Base-by-base conservation (phyloP, 371 early-diverging fungal species). In the Saksenaea oblongispora region DNA sequence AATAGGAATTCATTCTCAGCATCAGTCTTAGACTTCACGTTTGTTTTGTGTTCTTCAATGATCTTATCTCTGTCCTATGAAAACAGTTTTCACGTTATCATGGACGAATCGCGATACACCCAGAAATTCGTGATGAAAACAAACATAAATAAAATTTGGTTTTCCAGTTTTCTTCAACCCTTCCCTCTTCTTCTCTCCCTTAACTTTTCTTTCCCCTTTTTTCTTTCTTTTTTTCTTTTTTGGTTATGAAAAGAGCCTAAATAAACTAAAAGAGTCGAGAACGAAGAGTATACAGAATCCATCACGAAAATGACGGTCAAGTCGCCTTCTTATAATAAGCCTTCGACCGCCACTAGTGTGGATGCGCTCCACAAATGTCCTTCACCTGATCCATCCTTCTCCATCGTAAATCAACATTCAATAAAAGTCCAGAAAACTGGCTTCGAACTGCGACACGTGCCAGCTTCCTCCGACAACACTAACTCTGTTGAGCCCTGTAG, bases 361-460 rank as follows among this genome's bases (percentile, higher is more conserved):
- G 82, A 81, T 62, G 78, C 82, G 34, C 76, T 76, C 63, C 82
- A 81, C 64, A 81, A 81, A 65, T 76, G 76, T 59, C 82, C 82
- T 60, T 69, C 69, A 69, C 69, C 65, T 66, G 58, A 61, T 47
- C 27, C 3, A 17, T 22, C 9, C n/a, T 22, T 22, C 7, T n/a
- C 11, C n/a, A 22, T 9, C n/a, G 2, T 22, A 56, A 37, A 44
- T 34, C 62, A 39, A 34, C 62, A 62, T 39, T 59, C 72, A 71
- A 68, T 63, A 63, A 72, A 79, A 65, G 54, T 64, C 63, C 34
- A 35, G 28, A 42, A 22, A 47, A 54, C 73, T 81, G 79, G 77
- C 76, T 65, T 75, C 82, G 82, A 81, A 58, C 69, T 63, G 41
- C 37, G 68, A 61, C 72, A 70, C 70, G 64, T 66, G 24, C 63